Base-by-base conservation (phyloP, 1,139 yeast genomes). In the Debaryomycetaceae sp. region DNA sequence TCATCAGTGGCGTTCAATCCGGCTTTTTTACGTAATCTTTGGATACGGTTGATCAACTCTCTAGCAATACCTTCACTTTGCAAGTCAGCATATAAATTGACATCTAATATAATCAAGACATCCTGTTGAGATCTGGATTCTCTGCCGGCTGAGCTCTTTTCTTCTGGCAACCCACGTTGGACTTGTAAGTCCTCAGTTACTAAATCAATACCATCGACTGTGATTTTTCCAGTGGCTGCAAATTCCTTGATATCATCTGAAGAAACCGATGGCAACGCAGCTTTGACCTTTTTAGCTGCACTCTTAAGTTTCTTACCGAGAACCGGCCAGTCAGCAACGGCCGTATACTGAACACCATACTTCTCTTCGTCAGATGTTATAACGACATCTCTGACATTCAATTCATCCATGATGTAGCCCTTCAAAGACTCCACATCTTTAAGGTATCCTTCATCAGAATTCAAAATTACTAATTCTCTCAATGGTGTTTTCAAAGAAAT, bases 291-390 rank as follows among this genome's bases (percentile, higher is more conserved):
- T 71, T 86, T 88, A 49, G 87, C 95, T 57, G 91, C 98, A 61
- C 83, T 83, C 79, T 91, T 91, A 65, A 94, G 79, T 67, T 92
- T 92, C 78, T 92, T 92, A 70, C 99, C 99, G 52, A 94, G 78
- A 14, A 89, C 88, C 40, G 98, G 95, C 99, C 99, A 94, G 70
- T 94, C 99, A 35, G 98, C 98, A 62, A 87, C 95, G 36, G 92
- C 97, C 46, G 79, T 80, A 73, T 91, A 92, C 59, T 84, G 87
- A 47, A 94, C 98, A 54, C 92, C 94, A 58, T 89, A 91, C 58
- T 84, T 82, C 53, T 77, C 83, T 71, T 94, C 99, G 58, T 94
- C 97, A 24, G 88, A 76, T 26, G 98, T 89, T 54, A 94, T 83
- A 53, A 88, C 70, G 43, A 94, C 65, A 53, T 87, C 92, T 65